Evolutionary conservation across 1,139 yeast species (phyloP).

Genomic region (Debaryomyces psychrophilus): DNA sequence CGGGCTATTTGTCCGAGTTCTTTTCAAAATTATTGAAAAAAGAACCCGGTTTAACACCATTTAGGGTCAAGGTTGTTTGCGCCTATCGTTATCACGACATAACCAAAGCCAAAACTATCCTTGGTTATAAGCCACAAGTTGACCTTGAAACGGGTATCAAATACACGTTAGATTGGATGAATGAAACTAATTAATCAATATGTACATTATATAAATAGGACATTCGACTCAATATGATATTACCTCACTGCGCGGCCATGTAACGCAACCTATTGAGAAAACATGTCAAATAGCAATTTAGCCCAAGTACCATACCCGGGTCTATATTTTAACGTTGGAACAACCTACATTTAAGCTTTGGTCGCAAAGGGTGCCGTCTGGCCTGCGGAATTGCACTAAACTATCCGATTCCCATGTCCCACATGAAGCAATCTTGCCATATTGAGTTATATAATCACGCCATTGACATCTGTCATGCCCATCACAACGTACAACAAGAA

Average conservation of each 20-base stretch:
- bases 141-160: constrained; percentile 81
- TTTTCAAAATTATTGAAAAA: constrained; percentile 71
- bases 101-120: constrained; percentile 73
- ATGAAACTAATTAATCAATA: constrained; percentile 49
- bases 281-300: no score
- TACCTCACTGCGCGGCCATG: no score
- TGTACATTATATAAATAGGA: constrained; percentile 2
- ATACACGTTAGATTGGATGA: constrained; percentile 85
- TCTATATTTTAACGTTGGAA: no score
- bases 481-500: not conserved
- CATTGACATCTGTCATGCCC: not conserved
- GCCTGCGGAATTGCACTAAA: no score
- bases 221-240: constrained; percentile 1
- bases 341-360: no score
- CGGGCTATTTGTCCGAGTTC: constrained; percentile 80
- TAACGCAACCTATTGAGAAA: no score
- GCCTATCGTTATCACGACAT: constrained; percentile 96
- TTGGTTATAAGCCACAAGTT: constrained; percentile 83
- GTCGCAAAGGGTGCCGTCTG: no score
- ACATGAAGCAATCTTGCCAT: not conserved
- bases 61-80: constrained; percentile 89
- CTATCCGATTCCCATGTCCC: not conserved
- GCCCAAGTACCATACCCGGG: no score
- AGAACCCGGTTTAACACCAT: constrained; percentile 95
- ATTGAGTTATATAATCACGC: not conserved